These are phyloP conservation scores for Rhododendron kiyosumense DNA, from an alignment of 148 eudicot species.

Conservation along the genomic window DNA sequence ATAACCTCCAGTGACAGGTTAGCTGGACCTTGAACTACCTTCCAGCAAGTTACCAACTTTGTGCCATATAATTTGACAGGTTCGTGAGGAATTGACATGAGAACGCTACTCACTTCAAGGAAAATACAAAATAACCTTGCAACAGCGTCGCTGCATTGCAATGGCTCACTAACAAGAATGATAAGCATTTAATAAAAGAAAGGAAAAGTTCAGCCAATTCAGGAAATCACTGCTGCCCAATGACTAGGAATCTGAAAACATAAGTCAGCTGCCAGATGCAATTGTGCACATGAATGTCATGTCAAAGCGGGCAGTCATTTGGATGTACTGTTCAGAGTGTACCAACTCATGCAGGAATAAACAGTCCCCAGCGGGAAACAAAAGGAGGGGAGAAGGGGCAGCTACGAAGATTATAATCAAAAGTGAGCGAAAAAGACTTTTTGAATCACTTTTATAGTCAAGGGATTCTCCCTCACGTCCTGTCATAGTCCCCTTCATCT, in stretches of 20 bases:
- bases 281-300: constrained; percentile 5
- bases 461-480: neutral
- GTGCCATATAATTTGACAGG: neutral
- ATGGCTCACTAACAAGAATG: neutral
- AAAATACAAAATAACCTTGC: neutral
- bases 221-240: neutral
- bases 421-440: neutral
- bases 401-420: neutral
- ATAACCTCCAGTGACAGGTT: neutral
- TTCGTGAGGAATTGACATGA: neutral
- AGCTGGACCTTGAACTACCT: neutral
- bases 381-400: too few relatives aligned
- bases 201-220: neutral
- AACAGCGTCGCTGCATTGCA: neutral
- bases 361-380: neutral
- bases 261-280: neutral
- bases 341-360: neutral
- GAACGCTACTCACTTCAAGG: neutral
- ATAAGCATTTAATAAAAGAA: neutral
- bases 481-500: constrained; percentile 1
- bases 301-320: neutral
- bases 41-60: neutral
- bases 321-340: neutral
- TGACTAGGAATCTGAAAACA: neutral
- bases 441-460: neutral